Conservation (phyloP, 371 early-diverging fungal species). For the Apophysomyces ossiformis region DNA sequence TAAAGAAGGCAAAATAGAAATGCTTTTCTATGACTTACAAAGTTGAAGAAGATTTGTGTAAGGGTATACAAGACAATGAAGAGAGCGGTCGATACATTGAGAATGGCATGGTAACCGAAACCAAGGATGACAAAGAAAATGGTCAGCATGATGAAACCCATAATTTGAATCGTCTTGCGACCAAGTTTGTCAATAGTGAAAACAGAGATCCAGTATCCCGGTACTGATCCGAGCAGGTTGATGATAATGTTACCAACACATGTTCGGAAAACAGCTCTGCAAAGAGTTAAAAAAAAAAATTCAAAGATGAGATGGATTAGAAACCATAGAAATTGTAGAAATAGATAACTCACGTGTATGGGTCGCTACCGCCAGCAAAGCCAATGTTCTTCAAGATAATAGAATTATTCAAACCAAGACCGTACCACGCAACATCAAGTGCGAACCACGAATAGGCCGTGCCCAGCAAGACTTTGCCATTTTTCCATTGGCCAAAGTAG, state of each 20-base stretch:
- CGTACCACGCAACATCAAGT: conserved; percentile 82
- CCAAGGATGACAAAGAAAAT: conserved; percentile 42
- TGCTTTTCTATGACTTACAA: conserved; percentile 37
- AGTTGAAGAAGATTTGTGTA: conserved; percentile 90
- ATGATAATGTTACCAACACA: conserved; percentile 72
- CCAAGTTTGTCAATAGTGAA: conserved; percentile 77
- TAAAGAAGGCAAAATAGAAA: neutral
- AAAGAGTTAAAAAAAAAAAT: conserved; percentile 49
- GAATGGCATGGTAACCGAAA: conserved; percentile 44
- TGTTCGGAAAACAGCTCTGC: conserved; percentile 52
- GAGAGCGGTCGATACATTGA: conserved; percentile 51
- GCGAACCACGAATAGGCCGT: conserved; percentile 62
- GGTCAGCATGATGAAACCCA: conserved; percentile 58
- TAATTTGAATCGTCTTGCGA: conserved; percentile 77
- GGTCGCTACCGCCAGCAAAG: conserved; percentile 45
- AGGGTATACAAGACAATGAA: conserved; percentile 52
- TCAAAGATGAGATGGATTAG: conserved; percentile 39
- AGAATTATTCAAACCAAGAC: conserved; percentile 73
- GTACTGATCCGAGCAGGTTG: conserved; percentile 70
- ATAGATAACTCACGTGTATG: conserved; percentile 31
- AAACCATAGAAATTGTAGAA: neutral
- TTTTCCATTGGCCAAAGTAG: conserved; percentile 55
- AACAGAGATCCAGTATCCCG: conserved; percentile 72
- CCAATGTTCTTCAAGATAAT: conserved; percentile 61
- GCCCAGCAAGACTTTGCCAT: conserved; percentile 55